Evolutionary conservation across 371 early-diverging fungal genomes (phyloP).

Genomic region (Mucor piriformis): DNA sequence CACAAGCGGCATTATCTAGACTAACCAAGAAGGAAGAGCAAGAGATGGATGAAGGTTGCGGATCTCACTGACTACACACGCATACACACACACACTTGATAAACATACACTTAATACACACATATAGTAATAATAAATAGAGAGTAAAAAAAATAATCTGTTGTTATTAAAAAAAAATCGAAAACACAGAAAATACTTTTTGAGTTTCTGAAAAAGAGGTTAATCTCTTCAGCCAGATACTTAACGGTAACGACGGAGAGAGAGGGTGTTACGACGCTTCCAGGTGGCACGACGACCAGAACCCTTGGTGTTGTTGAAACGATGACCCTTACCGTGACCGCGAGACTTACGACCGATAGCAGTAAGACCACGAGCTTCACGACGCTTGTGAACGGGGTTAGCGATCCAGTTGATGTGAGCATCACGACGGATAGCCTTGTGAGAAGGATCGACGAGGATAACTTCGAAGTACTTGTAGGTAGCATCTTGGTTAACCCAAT

Average conservation of each 20-base stretch:
- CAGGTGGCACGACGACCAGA: slow-evolving; percentile 87
- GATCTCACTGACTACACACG: slow-evolving; percentile 16
- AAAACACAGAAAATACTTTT: background rate
- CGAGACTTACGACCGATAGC: slow-evolving; percentile 96
- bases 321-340: slow-evolving; percentile 97
- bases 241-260: slow-evolving; percentile 86
- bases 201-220: background rate
- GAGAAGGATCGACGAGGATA: slow-evolving; percentile 96
- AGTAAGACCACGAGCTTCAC: slow-evolving; percentile 98
- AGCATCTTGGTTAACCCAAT: slow-evolving; percentile 99
- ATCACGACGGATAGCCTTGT: slow-evolving; percentile 98
- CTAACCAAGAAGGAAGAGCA: slow-evolving; percentile 53
- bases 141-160: background rate
- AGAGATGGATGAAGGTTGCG: slow-evolving; percentile 57
- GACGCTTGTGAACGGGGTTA: slow-evolving; percentile 96
- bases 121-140: background rate
- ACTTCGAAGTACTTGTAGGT: slow-evolving; percentile 99
- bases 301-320: slow-evolving; percentile 98
- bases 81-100: background rate
- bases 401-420: slow-evolving; percentile 99
- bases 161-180: background rate
- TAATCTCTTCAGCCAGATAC: slow-evolving; percentile 23
- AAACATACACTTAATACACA: background rate
- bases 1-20: slow-evolving; percentile 44
- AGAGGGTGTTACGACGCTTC: slow-evolving; percentile 80